Conservation (phyloP, 441 rosid species). For the Gossypium schwendimanii region DNA sequence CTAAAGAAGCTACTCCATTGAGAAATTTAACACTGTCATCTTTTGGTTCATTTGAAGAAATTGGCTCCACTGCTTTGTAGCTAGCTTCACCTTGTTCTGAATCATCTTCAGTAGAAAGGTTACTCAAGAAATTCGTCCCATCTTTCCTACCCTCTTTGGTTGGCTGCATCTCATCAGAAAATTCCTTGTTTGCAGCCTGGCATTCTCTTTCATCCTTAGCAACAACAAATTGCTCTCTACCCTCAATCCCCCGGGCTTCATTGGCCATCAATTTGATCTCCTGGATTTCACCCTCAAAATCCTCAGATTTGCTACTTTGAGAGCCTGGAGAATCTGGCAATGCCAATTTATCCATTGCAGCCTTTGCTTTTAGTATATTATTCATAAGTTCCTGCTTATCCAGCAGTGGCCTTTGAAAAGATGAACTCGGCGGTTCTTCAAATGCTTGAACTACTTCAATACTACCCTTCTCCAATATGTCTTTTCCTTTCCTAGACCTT, state of each 20-base stretch:
- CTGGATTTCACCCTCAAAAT: constrained; percentile 36
- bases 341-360: constrained; percentile 25
- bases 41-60: constrained; percentile 14
- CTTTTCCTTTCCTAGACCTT: constrained; percentile 53
- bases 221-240: constrained; percentile 23
- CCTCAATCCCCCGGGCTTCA: constrained; percentile 43
- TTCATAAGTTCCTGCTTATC: constrained; percentile 50
- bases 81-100: background rate
- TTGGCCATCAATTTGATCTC: constrained; percentile 55
- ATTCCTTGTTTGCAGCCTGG: constrained; percentile 15
- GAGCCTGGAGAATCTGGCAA: constrained; percentile 28
- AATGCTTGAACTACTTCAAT: constrained; percentile 46
- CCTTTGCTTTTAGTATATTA: constrained; percentile 41
- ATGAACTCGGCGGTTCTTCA: constrained; percentile 20
- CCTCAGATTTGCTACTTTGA: constrained; percentile 22
- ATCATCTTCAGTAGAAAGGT: background rate
- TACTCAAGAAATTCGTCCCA: constrained; percentile 1
- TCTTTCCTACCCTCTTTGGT: constrained; percentile 18
- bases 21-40: constrained; percentile 20
- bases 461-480: constrained; percentile 34
- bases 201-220: constrained; percentile 31
- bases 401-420: constrained; percentile 51
- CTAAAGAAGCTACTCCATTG: constrained; percentile 23
- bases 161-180: constrained; percentile 14
- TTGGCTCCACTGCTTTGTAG: constrained; percentile 5